Base-by-base conservation (phyloP, 2,329 filamentous ascomycete genomes). In the Beauveria varroae region DNA sequence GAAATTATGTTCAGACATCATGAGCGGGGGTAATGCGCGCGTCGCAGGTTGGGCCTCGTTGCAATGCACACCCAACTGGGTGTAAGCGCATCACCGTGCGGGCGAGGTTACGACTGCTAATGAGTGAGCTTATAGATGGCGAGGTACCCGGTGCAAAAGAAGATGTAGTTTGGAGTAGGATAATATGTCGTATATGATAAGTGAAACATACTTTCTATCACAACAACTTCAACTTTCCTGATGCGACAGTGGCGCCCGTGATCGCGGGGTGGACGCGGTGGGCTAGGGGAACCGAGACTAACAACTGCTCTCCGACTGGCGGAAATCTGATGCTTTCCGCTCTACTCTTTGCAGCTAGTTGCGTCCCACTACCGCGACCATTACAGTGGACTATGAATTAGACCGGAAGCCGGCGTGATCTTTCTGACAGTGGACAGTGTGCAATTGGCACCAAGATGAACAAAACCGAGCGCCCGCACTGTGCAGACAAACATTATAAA, bases 1-100 rank as follows among this genome's bases (percentile, higher is more conserved):
- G 62, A 41, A 63, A 63, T 26, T 63, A 63, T 57, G 62, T 63
- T n/a, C 57, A 63, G 30, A 22, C 49, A 16, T 12, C 28, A 12
- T 57, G 43, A 57, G 28, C 24, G 43, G 20, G 24, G 40, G 30
- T 44, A 20, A 57, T 49, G 44, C 30, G 46, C 30, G 46, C 34
- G 14, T 49, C 44, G 55, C 41, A 49, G 40, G 41, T 50, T 41
- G 22, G 55, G 30, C 24, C 24, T 52, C 24, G 44, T 59, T 52
- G 57, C 43, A 50, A 22, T 59, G 43, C 37, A 30, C 34, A 30
- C 22, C 22, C 14, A 46, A 43, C 18, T 24, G 24, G 37, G 37
- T 59, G 26, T 52, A 49, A 54, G 30, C 57, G 41, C 41, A 47
- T 40, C 20, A 24, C 26, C n/a, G 34, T 34, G 16, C 12, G 49